These are phyloP conservation scores for Beta lomatogona DNA, from an alignment of 179 eudicot genomes.

Conservation along the genomic window DNA sequence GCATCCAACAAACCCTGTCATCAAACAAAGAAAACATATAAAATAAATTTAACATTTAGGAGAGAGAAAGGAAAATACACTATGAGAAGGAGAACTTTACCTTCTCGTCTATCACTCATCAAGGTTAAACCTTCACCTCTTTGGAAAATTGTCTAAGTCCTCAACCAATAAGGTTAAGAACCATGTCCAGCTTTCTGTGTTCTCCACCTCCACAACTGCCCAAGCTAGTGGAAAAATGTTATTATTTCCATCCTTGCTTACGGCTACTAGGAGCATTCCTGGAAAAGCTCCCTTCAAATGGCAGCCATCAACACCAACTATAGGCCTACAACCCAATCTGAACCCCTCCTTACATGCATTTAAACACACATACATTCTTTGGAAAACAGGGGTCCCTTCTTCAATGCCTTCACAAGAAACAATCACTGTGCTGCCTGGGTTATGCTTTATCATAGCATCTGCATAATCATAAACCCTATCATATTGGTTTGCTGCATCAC, in stretches of 20 bases:
- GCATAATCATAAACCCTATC: neutral
- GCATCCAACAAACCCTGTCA: no score
- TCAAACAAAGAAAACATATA: no score
- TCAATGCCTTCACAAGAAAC: neutral
- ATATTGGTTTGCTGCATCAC: neutral
- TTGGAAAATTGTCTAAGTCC: neutral
- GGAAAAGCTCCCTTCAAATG: constrained; percentile 3
- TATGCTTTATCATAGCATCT: neutral
- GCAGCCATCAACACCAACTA: constrained; percentile 2
- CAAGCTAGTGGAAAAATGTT: neutral
- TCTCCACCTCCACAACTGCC: neutral
- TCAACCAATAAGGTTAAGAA: neutral
- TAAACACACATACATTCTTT: neutral
- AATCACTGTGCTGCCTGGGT: neutral
- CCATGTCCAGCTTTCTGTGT: neutral
- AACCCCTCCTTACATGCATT: neutral
- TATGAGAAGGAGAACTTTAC: neutral
- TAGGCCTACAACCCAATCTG: neutral
- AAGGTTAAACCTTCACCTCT: neutral
- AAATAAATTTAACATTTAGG: neutral
- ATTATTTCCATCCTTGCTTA: neutral
- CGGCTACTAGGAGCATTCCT: neutral
- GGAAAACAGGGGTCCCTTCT: neutral
- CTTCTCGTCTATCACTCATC: neutral
- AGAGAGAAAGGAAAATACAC: neutral